Evolutionary conservation across 176 grass and related monocot genomes (phyloP), one percentile per base, ranked within the genome.

Genomic region (Raddia guianensis): DNA sequence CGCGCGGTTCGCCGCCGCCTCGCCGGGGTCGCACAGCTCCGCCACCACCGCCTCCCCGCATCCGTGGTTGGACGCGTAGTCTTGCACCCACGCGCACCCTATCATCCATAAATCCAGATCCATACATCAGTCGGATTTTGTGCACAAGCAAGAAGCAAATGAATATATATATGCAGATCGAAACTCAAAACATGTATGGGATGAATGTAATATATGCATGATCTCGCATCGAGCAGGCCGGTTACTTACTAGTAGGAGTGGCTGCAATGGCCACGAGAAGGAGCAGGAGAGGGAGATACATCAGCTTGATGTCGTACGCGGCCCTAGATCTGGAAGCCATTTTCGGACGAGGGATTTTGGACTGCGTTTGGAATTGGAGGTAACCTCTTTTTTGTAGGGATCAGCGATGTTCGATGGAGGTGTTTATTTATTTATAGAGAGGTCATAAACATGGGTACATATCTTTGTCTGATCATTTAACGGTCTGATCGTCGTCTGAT

Each of bases 41-140:
- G 61, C 85, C 18, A 46, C 10, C 9, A 56, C 53, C 63, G 72
- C 59, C 49, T 15, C 21, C 6, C 85, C 79, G 54, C 85, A 87
- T 14, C 72, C 21, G 16, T 53, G 43, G 42, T 60, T 42, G 13
- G 79, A 70, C 14, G 85, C 64, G 32, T 87, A 87, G 37, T 82
- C 85, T 1, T 20, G 9, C 47, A 87, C 56, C 85, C 85, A 87
- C 21, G 73, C 79, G 7, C 35, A 72, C 64, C 65, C 85, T 87
- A 12, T 21, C 21, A 20, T 15, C 27, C 27, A 27, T 27, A 27
- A 27, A 27, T 27, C 27, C 27, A 27, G 27, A 27, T 27, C 27
- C 27, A 27, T 27, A 27, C 27, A 27, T 27, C 27, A 27, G 27
- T 27, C 27, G 27, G 27, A 0, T 27, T 27, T 27, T 27, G 37